Percentiles rank a stretch among this genome's conserved stretches.
Conservation (phyloP, 1,139 yeast species). For the Protomyces pachydermus region DNA sequence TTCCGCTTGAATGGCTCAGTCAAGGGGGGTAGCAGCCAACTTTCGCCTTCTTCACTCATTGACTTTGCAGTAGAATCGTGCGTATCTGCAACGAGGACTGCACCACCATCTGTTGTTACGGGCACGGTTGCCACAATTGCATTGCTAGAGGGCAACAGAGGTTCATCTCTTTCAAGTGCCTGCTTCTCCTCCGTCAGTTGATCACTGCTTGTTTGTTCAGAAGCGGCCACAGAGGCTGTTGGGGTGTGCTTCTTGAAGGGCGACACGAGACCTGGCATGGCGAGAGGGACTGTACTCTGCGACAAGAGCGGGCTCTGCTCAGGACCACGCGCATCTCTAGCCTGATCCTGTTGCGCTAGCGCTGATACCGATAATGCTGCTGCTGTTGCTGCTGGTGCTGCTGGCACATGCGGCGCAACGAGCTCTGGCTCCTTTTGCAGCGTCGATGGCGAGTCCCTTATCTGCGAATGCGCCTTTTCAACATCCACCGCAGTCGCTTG, state of each 20-base stretch:
- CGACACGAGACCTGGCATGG: neutral
- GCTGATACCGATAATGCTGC: neutral
- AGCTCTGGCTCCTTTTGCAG: neutral
- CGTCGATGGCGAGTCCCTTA: neutral
- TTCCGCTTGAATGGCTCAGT: constrained; percentile 48
- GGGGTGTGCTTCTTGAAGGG: neutral
- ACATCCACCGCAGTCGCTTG: neutral
- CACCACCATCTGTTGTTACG: neutral
- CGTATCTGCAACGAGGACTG: neutral
- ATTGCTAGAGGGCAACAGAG: constrained; percentile 15
- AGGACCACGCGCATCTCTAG: neutral
- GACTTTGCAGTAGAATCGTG: neutral
- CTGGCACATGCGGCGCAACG: neutral
- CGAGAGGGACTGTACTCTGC: neutral
- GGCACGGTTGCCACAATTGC: constrained; percentile 12
- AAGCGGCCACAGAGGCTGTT: neutral
- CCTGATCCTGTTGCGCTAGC: neutral
- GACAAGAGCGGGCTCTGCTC: neutral
- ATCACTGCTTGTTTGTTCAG: neutral
- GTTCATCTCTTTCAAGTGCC: constrained; percentile 12
- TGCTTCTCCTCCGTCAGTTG: neutral
- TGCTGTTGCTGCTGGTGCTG: neutral
- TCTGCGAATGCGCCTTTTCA: neutral
- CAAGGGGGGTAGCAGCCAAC: constrained; percentile 56
- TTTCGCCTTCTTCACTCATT: neutral